phyloP scores from a whole-genome alignment of 257 asterid species.

The Buddleja alternifolia region DNA sequence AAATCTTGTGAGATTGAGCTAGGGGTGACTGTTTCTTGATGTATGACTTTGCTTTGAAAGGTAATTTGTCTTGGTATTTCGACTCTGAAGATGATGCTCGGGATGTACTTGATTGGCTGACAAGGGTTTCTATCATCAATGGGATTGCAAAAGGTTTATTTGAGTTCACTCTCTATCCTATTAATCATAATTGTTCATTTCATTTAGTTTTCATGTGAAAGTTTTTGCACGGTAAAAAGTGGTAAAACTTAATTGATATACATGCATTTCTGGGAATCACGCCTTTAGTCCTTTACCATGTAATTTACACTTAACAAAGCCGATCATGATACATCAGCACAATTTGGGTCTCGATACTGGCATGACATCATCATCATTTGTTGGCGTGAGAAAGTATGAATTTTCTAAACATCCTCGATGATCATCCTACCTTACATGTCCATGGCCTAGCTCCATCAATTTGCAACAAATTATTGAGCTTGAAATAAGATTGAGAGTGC shows the following conservation, averaged over 20 bases:
- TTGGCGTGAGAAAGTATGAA: too few relatives aligned
- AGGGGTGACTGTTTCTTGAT: constrained; percentile 87
- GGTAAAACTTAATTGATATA: too few relatives aligned
- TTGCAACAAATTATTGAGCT: background rate
- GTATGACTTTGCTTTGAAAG: constrained; percentile 72
- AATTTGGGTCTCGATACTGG: too few relatives aligned
- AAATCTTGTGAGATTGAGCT: constrained; percentile 74
- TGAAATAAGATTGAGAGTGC: background rate
- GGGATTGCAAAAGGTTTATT: constrained; percentile 90
- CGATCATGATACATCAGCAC: too few relatives aligned
- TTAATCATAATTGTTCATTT: background rate
- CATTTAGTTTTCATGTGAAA: background rate
- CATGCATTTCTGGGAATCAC: too few relatives aligned
- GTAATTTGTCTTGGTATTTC: constrained; percentile 66
- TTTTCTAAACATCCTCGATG: background rate
- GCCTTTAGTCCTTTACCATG: too few relatives aligned
- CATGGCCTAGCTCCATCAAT: background rate
- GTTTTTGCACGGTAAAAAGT: too few relatives aligned
- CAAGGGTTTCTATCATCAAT: constrained; percentile 67
- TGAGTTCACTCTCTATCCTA: background rate
- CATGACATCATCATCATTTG: too few relatives aligned
- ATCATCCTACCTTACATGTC: background rate
- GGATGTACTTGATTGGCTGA: constrained; percentile 74
- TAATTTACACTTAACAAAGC: too few relatives aligned
- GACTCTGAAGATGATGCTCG: constrained; percentile 49